Conservation (phyloP, 2,329 filamentous ascomycete genomes). For the Monosporascus sp. region DNA sequence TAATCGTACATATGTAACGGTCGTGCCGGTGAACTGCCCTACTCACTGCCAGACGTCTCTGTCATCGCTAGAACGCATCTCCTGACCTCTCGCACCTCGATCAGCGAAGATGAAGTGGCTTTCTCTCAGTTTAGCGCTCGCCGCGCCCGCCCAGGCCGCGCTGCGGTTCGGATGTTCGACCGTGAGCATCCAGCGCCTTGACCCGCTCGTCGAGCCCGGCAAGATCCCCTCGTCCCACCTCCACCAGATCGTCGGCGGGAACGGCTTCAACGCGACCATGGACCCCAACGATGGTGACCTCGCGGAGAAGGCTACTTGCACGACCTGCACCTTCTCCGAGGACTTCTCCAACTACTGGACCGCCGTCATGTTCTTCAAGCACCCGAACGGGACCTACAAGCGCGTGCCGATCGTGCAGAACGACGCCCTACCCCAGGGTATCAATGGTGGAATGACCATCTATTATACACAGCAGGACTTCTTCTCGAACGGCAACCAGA, state of each 20-base stretch:
- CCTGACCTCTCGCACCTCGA: constrained; percentile 1
- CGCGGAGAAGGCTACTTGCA: constrained; percentile 21
- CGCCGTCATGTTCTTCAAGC: constrained; percentile 26
- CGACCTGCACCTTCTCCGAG: constrained; percentile 25
- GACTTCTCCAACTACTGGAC: constrained; percentile 28
- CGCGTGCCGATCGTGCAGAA: constrained; percentile 26
- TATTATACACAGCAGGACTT: constrained; percentile 28
- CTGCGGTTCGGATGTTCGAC: constrained; percentile 26
- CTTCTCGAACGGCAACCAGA: constrained; percentile 24
- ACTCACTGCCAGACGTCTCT: constrained; percentile 1
- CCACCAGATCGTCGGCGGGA: constrained; percentile 27
- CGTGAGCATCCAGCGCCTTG: constrained; percentile 24
- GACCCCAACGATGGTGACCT: constrained; percentile 18
- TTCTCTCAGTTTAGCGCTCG: constrained; percentile 16
- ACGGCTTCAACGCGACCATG: constrained; percentile 27
- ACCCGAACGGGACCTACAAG: constrained; percentile 25
- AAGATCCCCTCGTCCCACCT: constrained; percentile 22
- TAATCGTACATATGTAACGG: constrained; percentile 13
- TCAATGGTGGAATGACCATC: constrained; percentile 27
- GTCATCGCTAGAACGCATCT: constrained; percentile 4
- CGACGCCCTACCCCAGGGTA: constrained; percentile 18
- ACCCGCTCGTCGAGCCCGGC: constrained; percentile 26
- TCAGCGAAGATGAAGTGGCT: constrained; percentile 22
- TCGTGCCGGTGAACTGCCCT: background rate
- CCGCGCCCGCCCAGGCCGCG: constrained; percentile 23